Evolutionary conservation across 1,284 basidiomycete species (phyloP).

Genomic region (Ustilago trichophora): DNA sequence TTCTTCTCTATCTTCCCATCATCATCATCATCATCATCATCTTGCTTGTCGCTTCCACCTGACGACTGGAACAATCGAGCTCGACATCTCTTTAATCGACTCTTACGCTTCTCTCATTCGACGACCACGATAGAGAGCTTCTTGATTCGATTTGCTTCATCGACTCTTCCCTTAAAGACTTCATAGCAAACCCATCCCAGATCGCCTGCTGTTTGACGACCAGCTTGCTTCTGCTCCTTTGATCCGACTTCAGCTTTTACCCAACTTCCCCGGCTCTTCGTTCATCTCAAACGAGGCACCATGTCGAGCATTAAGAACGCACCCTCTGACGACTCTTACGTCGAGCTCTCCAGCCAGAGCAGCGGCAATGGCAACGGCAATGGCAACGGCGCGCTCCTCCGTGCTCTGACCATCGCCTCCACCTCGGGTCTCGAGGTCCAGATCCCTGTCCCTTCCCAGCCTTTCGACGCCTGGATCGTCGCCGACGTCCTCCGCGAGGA

Average conservation of each 20-base stretch:
- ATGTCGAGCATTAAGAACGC: constrained; percentile 40
- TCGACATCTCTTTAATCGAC: not conserved
- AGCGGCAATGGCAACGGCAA: constrained; percentile 28
- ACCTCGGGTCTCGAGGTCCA: constrained; percentile 42
- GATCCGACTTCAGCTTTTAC: constrained; percentile 1
- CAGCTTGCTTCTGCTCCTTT: constrained; percentile 33
- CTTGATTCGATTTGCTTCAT: constrained; percentile 5
- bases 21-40: too few species aligned
- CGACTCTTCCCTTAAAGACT: not conserved
- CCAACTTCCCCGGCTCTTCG: not conserved
- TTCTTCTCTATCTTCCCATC: constrained; percentile 1
- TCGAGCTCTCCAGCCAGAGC: constrained; percentile 49
- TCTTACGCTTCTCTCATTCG: not conserved
- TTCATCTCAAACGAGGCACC: not conserved
- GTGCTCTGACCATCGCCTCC: constrained; percentile 39
- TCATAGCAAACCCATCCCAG: not conserved
- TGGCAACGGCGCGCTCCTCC: constrained; percentile 36
- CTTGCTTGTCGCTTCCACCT: constrained; percentile 26
- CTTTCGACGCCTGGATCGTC: constrained; percentile 60
- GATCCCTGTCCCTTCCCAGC: constrained; percentile 53
- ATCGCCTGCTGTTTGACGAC: constrained; percentile 42
- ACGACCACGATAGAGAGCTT: constrained; percentile 7
- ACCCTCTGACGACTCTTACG: constrained; percentile 48
- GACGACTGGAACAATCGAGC: constrained; percentile 36
- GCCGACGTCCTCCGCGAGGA: constrained; percentile 59